Conservation (phyloP, 1,139 yeast genomes). For the Protomyces inundatus region DNA sequence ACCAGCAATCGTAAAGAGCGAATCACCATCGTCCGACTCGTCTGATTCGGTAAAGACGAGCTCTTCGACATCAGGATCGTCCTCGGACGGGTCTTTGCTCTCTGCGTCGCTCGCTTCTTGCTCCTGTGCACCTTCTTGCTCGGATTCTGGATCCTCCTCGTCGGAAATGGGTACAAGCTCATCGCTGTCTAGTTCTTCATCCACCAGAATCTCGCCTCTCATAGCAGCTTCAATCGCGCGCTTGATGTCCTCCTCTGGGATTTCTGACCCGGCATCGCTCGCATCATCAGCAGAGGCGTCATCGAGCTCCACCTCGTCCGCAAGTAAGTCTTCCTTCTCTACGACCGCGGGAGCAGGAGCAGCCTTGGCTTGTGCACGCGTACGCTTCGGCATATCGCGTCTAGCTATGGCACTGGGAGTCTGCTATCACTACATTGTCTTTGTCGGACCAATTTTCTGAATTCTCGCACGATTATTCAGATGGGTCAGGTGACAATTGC, state of each 20-base stretch:
- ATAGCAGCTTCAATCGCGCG: constrained; percentile 12
- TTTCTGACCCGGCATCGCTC: constrained; percentile 4
- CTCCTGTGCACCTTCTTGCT: neutral
- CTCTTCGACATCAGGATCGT: constrained; percentile 32
- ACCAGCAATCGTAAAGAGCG: constrained; percentile 37
- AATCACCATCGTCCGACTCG: constrained; percentile 25
- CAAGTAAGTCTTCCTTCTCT: neutral
- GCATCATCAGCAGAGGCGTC: neutral
- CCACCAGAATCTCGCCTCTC: constrained; percentile 18
- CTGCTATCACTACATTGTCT: no score
- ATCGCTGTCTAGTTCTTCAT: constrained; percentile 23
- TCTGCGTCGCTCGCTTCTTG: constrained; percentile 29
- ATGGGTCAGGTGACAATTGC: neutral
- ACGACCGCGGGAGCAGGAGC: neutral
- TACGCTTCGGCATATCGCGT: constrained; percentile 15
- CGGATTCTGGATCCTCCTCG: constrained; percentile 9
- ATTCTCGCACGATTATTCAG: neutral
- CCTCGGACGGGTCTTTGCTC: constrained; percentile 29
- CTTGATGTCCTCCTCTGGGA: constrained; percentile 16
- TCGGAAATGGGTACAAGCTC: constrained; percentile 7
- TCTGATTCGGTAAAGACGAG: constrained; percentile 32
- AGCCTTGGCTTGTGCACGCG: neutral
- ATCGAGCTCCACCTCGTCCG: neutral
- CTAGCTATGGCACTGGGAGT: neutral
- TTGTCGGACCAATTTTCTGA: no score